Conservation (phyloP, 1,284 basidiomycete genomes). For the Ganoderma lucidum region DNA sequence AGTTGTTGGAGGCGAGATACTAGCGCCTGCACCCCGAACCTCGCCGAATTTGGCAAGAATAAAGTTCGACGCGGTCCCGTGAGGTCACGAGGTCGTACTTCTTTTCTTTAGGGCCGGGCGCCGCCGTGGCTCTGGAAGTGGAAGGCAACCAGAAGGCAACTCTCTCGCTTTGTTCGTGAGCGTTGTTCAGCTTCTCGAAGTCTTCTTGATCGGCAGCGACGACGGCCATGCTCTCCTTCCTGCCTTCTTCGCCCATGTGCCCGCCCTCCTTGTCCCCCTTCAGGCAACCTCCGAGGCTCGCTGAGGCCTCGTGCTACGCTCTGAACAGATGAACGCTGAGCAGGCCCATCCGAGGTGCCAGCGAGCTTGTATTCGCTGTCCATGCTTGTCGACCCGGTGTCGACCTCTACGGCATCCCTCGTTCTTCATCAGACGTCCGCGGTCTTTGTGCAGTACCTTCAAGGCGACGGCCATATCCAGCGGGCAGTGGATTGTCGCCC, state of each 20-base stretch:
- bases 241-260: background rate
- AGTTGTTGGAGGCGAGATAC: too few species aligned
- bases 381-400: background rate
- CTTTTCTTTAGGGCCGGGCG: background rate
- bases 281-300: background rate
- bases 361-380: background rate
- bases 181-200: background rate
- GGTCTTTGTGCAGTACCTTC: background rate
- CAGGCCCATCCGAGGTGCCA: background rate
- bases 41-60: background rate
- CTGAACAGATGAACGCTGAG: background rate
- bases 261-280: background rate
- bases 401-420: background rate
- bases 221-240: background rate
- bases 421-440: background rate
- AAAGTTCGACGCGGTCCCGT: background rate
- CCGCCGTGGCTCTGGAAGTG: background rate
- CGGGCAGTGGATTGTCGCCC: background rate
- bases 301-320: background rate
- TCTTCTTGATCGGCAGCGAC: constrained; percentile 4
- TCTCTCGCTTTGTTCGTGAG: background rate
- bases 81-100: constrained; percentile 2
- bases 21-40: too few species aligned
- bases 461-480: background rate
- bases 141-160: background rate